Base-by-base conservation (phyloP, 768 basidiomycete species). In the Tubosaeta brunneosetosa region DNA sequence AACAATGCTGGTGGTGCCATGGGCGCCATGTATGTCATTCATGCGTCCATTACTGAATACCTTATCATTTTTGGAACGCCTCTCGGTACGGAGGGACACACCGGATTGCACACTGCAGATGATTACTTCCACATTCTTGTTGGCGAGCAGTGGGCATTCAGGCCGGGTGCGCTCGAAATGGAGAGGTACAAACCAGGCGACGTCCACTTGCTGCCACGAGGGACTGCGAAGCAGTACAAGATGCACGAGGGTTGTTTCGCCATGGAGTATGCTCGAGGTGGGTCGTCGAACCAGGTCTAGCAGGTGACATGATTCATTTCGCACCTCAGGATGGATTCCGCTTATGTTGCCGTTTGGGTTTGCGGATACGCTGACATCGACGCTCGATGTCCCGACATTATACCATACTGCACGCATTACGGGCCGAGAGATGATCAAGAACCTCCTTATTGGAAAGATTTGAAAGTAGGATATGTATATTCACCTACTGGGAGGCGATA, bases 1-100 rank as follows among this genome's bases (percentile, higher is more conserved):
- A 97, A 85, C 76, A 98, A 97, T 62, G 94, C 95, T 1, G 97
- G 94, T 11, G 97, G 97, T 54, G 94, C 94, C 1, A 97, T 95
- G 94, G 94, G 94, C 40, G 86, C 86, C 32, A 97, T 99, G 95
- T 97, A 94, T 69, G 80, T 98, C 71, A 91, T 98, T 58, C 97
- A 98, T 63, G 92, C 95, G 16, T 88, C 84, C 72, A 86, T 99
- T 62, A 97, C 95, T 10, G 97, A 99, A 74, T 99, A 95, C 73
- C 81, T 92, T 60, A 93, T 93, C 67, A 86, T 97, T 60, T 97
- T 97, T 58, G 94, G 97, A 4, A 95, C 94, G 1, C 93, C 97
- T 0, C 77, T 97, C 10, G 97, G 97, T 10, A 98, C 95, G 2
- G 97, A 99, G 72, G 97, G 97, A 2, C 97, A 98, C 66, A 81